phyloP scores from a whole-genome alignment of 2,329 filamentous ascomycete genomes.

The Aspergillus intermedius region DNA sequence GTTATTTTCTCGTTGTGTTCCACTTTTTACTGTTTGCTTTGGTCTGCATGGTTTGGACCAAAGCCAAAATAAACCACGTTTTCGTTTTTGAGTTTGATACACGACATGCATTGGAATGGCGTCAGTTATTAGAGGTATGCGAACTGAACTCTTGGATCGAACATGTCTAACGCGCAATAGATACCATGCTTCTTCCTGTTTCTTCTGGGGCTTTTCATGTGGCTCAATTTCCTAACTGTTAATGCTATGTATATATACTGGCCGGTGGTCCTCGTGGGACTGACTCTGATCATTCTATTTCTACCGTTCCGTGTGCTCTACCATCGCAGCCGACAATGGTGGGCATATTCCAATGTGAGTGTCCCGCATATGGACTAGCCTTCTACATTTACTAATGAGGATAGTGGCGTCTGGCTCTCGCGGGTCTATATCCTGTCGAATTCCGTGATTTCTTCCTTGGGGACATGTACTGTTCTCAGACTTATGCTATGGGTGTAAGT shows the following conservation, averaged over 20 bases:
- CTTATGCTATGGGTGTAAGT: slow-evolving; percentile 77
- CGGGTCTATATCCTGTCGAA: slow-evolving; percentile 86
- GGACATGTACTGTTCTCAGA: slow-evolving; percentile 94
- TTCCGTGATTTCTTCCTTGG: slow-evolving; percentile 97
- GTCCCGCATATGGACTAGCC: no score
- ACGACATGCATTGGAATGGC: slow-evolving; percentile 80
- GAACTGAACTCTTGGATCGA: not conserved
- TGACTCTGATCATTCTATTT: slow-evolving; percentile 64
- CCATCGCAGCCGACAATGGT: slow-evolving; percentile 73
- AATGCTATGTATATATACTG: slow-evolving; percentile 74
- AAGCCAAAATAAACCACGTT: slow-evolving; percentile 84
- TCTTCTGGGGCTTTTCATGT: slow-evolving; percentile 68
- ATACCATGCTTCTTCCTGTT: slow-evolving; percentile 80
- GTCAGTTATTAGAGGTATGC: slow-evolving; percentile 66
- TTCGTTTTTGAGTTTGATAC: slow-evolving; percentile 97
- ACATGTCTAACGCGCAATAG: slow-evolving; percentile 27
- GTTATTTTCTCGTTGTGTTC: slow-evolving; percentile 78
- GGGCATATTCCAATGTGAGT: slow-evolving; percentile 78
- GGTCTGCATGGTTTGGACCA: slow-evolving; percentile 75
- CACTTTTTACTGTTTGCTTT: slow-evolving; percentile 79
- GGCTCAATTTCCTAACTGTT: slow-evolving; percentile 76
- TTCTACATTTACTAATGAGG: slow-evolving; percentile 8
- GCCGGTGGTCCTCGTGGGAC: slow-evolving; percentile 68
- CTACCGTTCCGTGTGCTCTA: slow-evolving; percentile 69
- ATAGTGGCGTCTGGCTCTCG: slow-evolving; percentile 76